Evolutionary conservation across 139 green algal species (phyloP), one percentile per base, ranked within the genome.

Genomic region (Marvania coccoides): DNA sequence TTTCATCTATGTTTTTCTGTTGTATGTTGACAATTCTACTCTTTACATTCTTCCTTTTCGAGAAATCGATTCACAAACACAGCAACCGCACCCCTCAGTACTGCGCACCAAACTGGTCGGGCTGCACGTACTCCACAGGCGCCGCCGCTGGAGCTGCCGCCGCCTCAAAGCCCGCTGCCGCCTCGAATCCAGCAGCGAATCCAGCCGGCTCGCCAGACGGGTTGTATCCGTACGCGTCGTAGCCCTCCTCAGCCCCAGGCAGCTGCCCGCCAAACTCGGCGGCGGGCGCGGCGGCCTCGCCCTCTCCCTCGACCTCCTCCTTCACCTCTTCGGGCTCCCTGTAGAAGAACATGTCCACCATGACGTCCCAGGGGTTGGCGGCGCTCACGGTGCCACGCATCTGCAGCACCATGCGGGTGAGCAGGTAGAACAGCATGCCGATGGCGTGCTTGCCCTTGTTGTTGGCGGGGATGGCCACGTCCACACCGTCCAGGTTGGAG

Each of bases 291-390:
- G 57, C 67, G 26, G 42, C 24, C 13, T 37, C 67, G 14, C 12
- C 57, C 35, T 60, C 58, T 8, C 24, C 28, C 33, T 69, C 70
- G n/a, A 73, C 74, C 59, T 83, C 83, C 62, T 90, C 76, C 48
- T 83, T 78, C 10, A 35, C 63, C 74, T 96, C 92, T 69, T 94
- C 88, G 57, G 87, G 87, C 45, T 90, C 81, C 48, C 87, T 71
- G 85, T 98, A 98, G 92, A 99, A 98, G 90, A 98, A 99, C 70
- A 99, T 88, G 77, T 99, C 94, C 28, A 98, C 93, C 85, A 96
- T 90, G 34, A 96, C 91, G 61, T 96, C 85, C 91, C 91, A 98
- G 6, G 82, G 85, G 67, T 82, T 71, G 31, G 74, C 57, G 0
- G 82, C 40, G 29, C 70, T 81, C 36, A 99, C 59, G 31, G 83